A percentile compares a stretch with the other conserved stretches of the same genome.
These are phyloP conservation scores for Verticillium alfalfae DNA, from an alignment of 2,329 filamentous ascomycete genomes.

Conservation along the genomic window DNA sequence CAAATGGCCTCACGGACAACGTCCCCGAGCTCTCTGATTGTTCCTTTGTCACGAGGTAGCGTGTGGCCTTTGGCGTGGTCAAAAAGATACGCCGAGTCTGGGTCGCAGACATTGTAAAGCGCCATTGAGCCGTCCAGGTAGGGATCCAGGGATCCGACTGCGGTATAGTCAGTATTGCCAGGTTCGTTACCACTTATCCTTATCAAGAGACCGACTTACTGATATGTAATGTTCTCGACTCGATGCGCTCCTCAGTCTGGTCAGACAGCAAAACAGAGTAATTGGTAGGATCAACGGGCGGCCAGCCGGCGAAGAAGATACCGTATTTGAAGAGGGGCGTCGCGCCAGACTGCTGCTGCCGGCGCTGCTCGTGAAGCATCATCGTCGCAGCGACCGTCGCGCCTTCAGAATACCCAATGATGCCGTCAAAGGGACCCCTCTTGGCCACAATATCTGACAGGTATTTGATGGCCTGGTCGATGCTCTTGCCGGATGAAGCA, in stretches of 20 bases:
- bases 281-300: conserved; percentile 36
- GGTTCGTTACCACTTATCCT: neutral
- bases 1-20: conserved; percentile 27
- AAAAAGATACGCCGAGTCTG: conserved; percentile 54
- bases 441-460: conserved; percentile 40
- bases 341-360: conserved; percentile 13
- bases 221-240: conserved; percentile 47
- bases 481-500: conserved; percentile 29
- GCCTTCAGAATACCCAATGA: conserved; percentile 58
- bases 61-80: conserved; percentile 63
- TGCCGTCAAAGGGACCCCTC: conserved; percentile 41
- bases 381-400: conserved; percentile 49
- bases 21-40: conserved; percentile 40
- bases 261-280: conserved; percentile 42
- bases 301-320: conserved; percentile 50
- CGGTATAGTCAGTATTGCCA: conserved; percentile 10
- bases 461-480: conserved; percentile 33
- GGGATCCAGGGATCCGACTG: conserved; percentile 50
- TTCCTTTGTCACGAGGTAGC: conserved; percentile 46
- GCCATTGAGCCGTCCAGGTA: conserved; percentile 57
- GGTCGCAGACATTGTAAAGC: conserved; percentile 56
- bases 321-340: conserved; percentile 37
- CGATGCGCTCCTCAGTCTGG: conserved; percentile 40
- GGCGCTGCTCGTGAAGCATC: conserved; percentile 42
- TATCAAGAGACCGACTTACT: conserved; percentile 24